Conservation (phyloP, 805 yeast species). For the Pichia phayaonensis region DNA sequence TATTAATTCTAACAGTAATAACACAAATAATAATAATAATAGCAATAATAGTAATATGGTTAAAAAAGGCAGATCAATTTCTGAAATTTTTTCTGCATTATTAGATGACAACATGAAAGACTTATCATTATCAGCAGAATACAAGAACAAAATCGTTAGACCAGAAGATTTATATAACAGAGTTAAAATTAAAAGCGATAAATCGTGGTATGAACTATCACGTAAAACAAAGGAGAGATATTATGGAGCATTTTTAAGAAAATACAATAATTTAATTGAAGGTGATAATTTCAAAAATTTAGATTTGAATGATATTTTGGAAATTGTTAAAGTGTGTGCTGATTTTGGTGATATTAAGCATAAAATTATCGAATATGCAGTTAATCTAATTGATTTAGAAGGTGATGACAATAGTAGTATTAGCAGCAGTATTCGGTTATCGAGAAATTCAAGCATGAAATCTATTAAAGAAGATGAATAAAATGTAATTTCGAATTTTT, state of each 20-base stretch:
- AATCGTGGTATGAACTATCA: slow-evolving; percentile 21
- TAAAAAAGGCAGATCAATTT: slow-evolving; percentile 12
- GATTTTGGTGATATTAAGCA: slow-evolving; percentile 20
- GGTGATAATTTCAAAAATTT: slow-evolving; percentile 10
- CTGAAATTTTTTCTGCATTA: slow-evolving; percentile 22
- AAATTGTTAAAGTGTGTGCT: slow-evolving; percentile 21
- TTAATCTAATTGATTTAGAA: slow-evolving; percentile 10
- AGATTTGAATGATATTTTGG: slow-evolving; percentile 16
- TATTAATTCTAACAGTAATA: not conserved
- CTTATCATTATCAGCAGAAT: slow-evolving; percentile 23
- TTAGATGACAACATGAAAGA: slow-evolving; percentile 23
- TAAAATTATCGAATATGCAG: slow-evolving; percentile 18
- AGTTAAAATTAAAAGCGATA: slow-evolving; percentile 16
- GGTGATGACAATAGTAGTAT: slow-evolving; percentile 1
- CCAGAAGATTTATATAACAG: slow-evolving; percentile 23
- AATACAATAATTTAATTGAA: slow-evolving; percentile 19
- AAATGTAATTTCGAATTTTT: not conserved
- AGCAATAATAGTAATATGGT: not conserved
- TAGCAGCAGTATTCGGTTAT: not conserved
- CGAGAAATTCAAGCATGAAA: not conserved
- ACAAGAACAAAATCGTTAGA: slow-evolving; percentile 18
- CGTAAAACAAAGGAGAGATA: slow-evolving; percentile 19
- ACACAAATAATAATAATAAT: not conserved
- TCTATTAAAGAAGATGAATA: not conserved
- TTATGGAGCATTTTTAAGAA: slow-evolving; percentile 25